Evolutionary conservation across 176 grass and related monocot genomes (phyloP).

Genomic region (Oryza officinalis): DNA sequence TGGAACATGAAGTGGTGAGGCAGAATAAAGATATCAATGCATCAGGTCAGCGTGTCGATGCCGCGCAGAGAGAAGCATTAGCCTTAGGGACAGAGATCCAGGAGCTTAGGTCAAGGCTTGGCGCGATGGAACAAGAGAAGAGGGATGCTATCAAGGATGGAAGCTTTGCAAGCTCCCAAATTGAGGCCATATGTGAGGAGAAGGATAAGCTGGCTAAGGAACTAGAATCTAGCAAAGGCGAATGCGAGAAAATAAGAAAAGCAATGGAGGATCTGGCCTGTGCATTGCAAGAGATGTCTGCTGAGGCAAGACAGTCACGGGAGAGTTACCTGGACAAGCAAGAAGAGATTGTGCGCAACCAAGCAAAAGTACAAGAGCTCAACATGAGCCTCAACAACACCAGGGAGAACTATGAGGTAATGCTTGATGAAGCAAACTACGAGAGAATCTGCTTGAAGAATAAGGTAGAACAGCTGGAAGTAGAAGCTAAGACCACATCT

Average conservation of each 20-base stretch:
- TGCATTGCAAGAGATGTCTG: conserved; percentile 70
- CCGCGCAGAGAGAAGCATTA: conserved; percentile 51
- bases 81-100: conserved; percentile 43
- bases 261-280: conserved; percentile 76
- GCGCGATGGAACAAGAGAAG: conserved; percentile 48
- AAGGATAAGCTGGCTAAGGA: conserved; percentile 55
- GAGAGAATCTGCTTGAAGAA: conserved; percentile 69
- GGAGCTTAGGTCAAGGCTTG: conserved; percentile 58
- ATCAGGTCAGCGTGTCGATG: conserved; percentile 40
- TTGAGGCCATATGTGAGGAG: conserved; percentile 52
- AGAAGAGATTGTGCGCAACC: conserved; percentile 53
- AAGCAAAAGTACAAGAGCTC: conserved; percentile 59
- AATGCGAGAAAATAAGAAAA: conserved; percentile 64
- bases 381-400: conserved; percentile 54
- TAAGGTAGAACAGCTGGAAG: conserved; percentile 57
- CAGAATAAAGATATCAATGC: conserved; percentile 50
- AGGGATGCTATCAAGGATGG: conserved; percentile 43
- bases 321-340: conserved; percentile 60
- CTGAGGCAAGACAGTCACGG: conserved; percentile 56
- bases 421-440: conserved; percentile 69
- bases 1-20: conserved; percentile 60
- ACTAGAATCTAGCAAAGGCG: conserved; percentile 44
- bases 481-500: conserved; percentile 40
- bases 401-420: conserved; percentile 65
- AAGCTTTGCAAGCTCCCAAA: conserved; percentile 44